A percentile compares a stretch with the other conserved stretches of the same genome.
Conservation (phyloP, 2,329 filamentous ascomycete species). For the Magnaporthiopsis incrustans region DNA sequence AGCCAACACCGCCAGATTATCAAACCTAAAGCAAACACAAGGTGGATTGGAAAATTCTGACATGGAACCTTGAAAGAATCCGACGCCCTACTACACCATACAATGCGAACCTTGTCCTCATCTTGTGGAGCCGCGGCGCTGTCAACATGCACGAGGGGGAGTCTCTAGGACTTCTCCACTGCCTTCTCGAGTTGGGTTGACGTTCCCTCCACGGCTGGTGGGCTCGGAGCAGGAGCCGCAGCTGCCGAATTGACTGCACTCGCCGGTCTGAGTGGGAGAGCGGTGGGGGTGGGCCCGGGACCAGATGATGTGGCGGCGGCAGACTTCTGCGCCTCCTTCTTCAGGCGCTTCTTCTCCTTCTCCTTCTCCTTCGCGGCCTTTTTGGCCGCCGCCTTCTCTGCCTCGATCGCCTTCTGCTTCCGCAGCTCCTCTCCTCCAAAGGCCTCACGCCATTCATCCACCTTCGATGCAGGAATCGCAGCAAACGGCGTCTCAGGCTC, state of each 20-base stretch:
- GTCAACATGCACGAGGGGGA: too few relatives aligned
- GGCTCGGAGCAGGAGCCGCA: not conserved
- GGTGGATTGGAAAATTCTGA: not conserved
- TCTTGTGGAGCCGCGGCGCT: not conserved
- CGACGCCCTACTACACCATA: not conserved
- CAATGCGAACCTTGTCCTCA: not conserved
- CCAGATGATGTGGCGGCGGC: conserved; percentile 1
- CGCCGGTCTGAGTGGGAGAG: conserved; percentile 3
- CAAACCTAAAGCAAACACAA: not conserved
- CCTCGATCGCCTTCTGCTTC: conserved; percentile 22
- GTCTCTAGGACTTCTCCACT: conserved; percentile 2
- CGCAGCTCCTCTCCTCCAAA: conserved; percentile 38
- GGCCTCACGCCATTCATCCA: conserved; percentile 60
- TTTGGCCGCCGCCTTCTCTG: conserved; percentile 20
- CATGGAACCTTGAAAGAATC: not conserved
- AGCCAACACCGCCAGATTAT: not conserved
- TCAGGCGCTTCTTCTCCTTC: conserved; percentile 6
- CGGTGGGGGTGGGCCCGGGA: conserved; percentile 1
- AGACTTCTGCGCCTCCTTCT: conserved; percentile 6
- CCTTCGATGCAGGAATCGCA: conserved; percentile 65
- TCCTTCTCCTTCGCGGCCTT: conserved; percentile 20
- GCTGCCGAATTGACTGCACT: not conserved
- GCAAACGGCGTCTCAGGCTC: conserved; percentile 48
- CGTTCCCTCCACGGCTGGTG: conserved; percentile 2
- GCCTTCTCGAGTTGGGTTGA: conserved; percentile 4